Base-by-base conservation (phyloP, 2,329 filamentous ascomycete species). In the Diaporthe caulivora region DNA sequence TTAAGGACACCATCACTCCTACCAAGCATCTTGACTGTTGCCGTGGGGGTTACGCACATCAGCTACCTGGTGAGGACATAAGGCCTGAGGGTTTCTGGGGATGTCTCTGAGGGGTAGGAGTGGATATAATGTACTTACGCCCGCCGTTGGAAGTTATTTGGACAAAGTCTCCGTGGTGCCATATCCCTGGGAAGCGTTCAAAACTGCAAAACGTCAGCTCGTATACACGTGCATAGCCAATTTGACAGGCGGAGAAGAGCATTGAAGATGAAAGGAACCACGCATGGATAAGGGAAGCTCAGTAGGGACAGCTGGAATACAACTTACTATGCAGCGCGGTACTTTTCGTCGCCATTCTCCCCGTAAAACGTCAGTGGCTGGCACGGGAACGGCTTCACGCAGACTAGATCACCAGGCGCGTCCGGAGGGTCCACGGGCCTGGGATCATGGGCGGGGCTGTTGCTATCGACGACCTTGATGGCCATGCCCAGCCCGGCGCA, bases 81-180 rank as follows among this genome's bases (percentile, higher is more conserved):
- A 3, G 37, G 18, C 13, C 9, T 62, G n/a, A 21, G 1, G n/a
- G 31, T 18, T 21, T 37, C 6, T 5, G 6, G 42, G 26, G 26
- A 0, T 1, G 15, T 10, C 31, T 31, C 0, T 9, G 1, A 31
- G 29, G 6, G 13, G 29, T 37, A 3, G 13, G 24, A 53, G 3
- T 3, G 21, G 17, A 15, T 7, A 37, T 5, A 26, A 15, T 34
- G 4, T 40, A 40, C 62, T 53, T 51, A 67, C 62, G 84, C 0
- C 95, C 94, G 17, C 94, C 92, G 0, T 94, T 97, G 21, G 84
- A 79, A 0, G 91, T 89, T 77, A 92, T 88, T 53, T 87, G 86
- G 44, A 98, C 90, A 80, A 98, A 98, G 83, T 99, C 97, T 40
- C 96, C 96, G 80, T 99, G 96, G 80, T 98, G 95, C 97, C 97